Base-by-base conservation (phyloP, 164 flowering plant species). In the Cinnamomum chago region DNA sequence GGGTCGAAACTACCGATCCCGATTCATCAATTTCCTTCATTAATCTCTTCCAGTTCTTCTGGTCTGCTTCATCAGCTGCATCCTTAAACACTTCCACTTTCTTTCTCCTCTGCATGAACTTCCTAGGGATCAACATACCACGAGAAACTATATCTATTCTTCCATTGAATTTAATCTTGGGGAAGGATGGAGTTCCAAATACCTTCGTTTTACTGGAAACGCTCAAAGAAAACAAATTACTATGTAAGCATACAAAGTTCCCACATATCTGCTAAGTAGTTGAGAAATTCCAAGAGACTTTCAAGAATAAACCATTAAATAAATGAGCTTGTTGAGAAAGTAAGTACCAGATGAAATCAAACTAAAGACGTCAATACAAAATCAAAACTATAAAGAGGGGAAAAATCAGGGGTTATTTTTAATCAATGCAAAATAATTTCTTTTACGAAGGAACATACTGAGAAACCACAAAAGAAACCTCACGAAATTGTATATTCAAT, bases 101-200 rank as follows among this genome's bases (percentile, higher is more conserved):
- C 86, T 76, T 91, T 85, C 88, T 89, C 86, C 76, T 91, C 80
- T 85, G 94, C 92, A 91, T 81, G 76, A 92, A 91, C 86, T 94
- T 96, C 74, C 99, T 85, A 6, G 98, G 98, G 17, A 92, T 82
- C 81, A 96, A 81, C 97, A 96, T 96, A 20, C 97, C 89, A 84
- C 78, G 88, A 35, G 83, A 85, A 55, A 94, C 85, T 23, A 92
- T 84, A 70, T 75, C 77, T 66, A 79, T 58, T 78, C 87, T 84
- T 72, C 78, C 75, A 60, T 67, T 75, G 62, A 78, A 62, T 77
- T 79, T 82, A 62, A 81, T 67, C 35, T 76, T 81, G 30, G 68
- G 80, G 73, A 69, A 40, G 23, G 25, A 50, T 67, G 73, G 74
- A 73, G 70, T 75, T 50, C 47, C 79, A n/a, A 65, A 70, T 66